phyloP scores from a whole-genome alignment of 225 moss, liverwort and hornwort genomes.

The Physcomitrellopsis africana region DNA sequence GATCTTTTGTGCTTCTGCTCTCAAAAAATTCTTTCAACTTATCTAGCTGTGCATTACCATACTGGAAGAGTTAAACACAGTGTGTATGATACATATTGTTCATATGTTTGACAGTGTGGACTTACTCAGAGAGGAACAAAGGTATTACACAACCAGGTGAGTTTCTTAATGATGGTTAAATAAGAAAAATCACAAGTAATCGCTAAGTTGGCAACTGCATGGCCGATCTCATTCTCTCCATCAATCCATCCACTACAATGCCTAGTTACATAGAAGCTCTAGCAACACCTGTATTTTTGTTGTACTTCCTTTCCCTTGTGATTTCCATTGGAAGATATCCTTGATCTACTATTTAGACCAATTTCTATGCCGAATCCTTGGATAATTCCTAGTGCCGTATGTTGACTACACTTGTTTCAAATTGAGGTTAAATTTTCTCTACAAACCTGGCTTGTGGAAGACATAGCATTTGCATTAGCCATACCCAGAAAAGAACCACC shows the following conservation, averaged over 20 bases:
- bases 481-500: too few species aligned
- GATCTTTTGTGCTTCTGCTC: too few species aligned
- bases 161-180: slow-evolving; percentile 69
- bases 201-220: slow-evolving; percentile 54
- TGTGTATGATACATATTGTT: too few species aligned
- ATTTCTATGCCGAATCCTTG: slow-evolving; percentile 33
- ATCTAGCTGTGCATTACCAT: too few species aligned
- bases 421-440: slow-evolving; percentile 7
- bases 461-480: slow-evolving; percentile 38
- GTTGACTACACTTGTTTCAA: neutral
- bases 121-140: slow-evolving; percentile 64
- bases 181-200: slow-evolving; percentile 65
- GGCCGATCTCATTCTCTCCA: slow-evolving; percentile 43
- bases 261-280: slow-evolving; percentile 80
- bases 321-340: slow-evolving; percentile 29
- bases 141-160: slow-evolving; percentile 55
- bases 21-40: too few species aligned
- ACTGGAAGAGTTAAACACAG: too few species aligned
- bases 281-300: slow-evolving; percentile 23
- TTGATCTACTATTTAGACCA: slow-evolving; percentile 26
- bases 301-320: slow-evolving; percentile 8
- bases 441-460: slow-evolving; percentile 38
- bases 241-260: slow-evolving; percentile 54
- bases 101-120: neutral
- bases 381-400: slow-evolving; percentile 2